Percentiles rank a stretch among this genome's conserved stretches.
Conservation (phyloP, 495 filamentous ascomycete species). For the Eremomyces bilateralis region DNA sequence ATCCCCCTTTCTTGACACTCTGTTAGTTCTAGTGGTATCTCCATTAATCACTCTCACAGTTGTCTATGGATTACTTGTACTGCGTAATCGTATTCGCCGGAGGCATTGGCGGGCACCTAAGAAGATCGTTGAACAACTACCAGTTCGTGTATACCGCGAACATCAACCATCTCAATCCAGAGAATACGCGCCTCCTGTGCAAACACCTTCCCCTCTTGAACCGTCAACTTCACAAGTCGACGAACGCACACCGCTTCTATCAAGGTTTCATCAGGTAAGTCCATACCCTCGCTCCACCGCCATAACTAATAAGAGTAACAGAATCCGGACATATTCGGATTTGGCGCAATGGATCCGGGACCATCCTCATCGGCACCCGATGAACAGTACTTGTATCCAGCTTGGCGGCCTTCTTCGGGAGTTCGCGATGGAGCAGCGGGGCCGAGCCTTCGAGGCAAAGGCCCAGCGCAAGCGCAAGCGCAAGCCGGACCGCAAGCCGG, state of each 20-base stretch:
- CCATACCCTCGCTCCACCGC: too few relatives aligned
- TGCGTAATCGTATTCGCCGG: constrained; percentile 74
- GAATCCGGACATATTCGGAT: constrained; percentile 30
- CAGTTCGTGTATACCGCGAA: constrained; percentile 83
- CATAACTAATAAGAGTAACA: too few relatives aligned
- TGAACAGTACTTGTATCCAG: too few relatives aligned
- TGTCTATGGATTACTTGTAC: constrained; percentile 72
- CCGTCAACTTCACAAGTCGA: neutral
- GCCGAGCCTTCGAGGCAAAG: too few relatives aligned
- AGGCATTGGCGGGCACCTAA: constrained; percentile 91
- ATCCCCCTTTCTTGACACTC: constrained; percentile 91
- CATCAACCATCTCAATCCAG: constrained; percentile 37
- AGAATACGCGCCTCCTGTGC: constrained; percentile 39
- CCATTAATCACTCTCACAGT: constrained; percentile 80
- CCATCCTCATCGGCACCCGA: too few relatives aligned
- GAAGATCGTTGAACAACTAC: constrained; percentile 82
- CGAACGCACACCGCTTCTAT: constrained; percentile 2
- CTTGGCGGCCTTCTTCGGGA: too few relatives aligned
- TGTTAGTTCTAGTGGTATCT: constrained; percentile 78
- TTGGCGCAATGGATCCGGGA: too few relatives aligned
- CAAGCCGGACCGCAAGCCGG: too few relatives aligned
- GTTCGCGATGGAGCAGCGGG: too few relatives aligned
- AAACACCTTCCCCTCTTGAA: constrained; percentile 43
- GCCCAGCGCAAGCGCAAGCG: too few relatives aligned
- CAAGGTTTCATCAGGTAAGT: too few relatives aligned